Evolutionary conservation across 1,139 yeast genomes (phyloP).

Genomic region (Pichia sp.): DNA sequence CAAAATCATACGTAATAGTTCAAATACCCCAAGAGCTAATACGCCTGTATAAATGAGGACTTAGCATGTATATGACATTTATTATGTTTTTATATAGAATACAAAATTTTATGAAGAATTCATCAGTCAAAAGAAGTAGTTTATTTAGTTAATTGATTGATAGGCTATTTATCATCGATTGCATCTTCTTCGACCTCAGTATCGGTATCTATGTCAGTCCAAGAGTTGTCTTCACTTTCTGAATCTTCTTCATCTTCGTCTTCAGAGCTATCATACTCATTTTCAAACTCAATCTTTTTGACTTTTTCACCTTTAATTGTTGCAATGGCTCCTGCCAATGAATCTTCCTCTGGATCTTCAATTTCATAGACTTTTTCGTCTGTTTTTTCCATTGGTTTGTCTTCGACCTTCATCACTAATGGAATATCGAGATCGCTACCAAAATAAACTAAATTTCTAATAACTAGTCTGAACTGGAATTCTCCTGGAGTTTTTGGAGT

Average conservation of each 20-base stretch:
- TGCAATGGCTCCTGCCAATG: slow-evolving; percentile 59
- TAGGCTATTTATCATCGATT: slow-evolving; percentile 2
- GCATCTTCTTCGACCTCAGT: slow-evolving; percentile 26
- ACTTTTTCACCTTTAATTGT: slow-evolving; percentile 48
- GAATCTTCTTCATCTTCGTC: slow-evolving; percentile 39
- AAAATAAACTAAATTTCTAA: slow-evolving; percentile 61
- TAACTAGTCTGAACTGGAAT: slow-evolving; percentile 53
- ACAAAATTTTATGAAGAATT: too few species aligned
- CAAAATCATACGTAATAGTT: slow-evolving; percentile 36
- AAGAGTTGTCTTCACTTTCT: slow-evolving; percentile 36
- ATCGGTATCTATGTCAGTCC: slow-evolving; percentile 28
- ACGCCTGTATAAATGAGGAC: slow-evolving; percentile 6
- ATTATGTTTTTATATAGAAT: background rate
- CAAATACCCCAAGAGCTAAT: slow-evolving; percentile 8
- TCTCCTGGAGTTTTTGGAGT: slow-evolving; percentile 62
- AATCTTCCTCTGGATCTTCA: slow-evolving; percentile 58
- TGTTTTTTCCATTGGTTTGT: slow-evolving; percentile 35
- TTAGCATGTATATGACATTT: background rate
- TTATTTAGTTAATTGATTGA: too few species aligned
- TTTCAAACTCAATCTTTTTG: slow-evolving; percentile 26
- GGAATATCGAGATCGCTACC: slow-evolving; percentile 69
- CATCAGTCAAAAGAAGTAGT: background rate
- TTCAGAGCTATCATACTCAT: slow-evolving; percentile 26
- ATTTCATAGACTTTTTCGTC: slow-evolving; percentile 45
- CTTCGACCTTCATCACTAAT: slow-evolving; percentile 49